These are phyloP conservation scores for Ophiorrhiza pumila DNA, from an alignment of 257 asterid genomes.

Conservation along the genomic window DNA sequence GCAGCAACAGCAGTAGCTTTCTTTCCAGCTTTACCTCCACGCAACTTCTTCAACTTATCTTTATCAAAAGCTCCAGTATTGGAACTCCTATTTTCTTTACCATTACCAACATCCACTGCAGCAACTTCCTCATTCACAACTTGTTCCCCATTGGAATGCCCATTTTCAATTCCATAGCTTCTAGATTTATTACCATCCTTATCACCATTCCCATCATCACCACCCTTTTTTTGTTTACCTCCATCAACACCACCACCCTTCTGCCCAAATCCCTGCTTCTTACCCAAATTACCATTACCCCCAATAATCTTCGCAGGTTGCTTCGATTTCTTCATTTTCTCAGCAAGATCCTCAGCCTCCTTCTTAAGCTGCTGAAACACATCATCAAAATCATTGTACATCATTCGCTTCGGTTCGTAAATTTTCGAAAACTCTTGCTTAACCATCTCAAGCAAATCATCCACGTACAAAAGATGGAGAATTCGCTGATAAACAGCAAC, in stretches of 20 bases:
- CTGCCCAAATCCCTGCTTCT: conserved; percentile 72
- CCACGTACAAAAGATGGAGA: conserved; percentile 90
- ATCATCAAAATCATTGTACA: conserved; percentile 66
- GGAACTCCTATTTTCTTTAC: conserved; percentile 64
- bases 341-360: conserved; percentile 93
- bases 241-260: conserved; percentile 54
- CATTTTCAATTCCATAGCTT: conserved; percentile 47
- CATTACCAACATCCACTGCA: conserved; percentile 33
- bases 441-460: conserved; percentile 86
- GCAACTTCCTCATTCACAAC: conserved; percentile 39
- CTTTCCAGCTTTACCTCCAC: conserved; percentile 69
- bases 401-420: conserved; percentile 69
- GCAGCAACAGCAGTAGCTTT: conserved; percentile 50
- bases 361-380: conserved; percentile 80
- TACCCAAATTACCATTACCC: conserved; percentile 35
- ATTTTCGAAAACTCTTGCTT: conserved; percentile 67
- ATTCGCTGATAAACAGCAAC: conserved; percentile 93
- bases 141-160: conserved; percentile 36
- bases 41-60: conserved; percentile 75
- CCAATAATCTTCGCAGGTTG: conserved; percentile 54
- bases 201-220: conserved; percentile 59
- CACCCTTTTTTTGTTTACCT: conserved; percentile 69
- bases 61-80: conserved; percentile 78
- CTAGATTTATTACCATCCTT: conserved; percentile 47
- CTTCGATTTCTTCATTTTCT: conserved; percentile 78